A percentile compares a stretch with the other conserved stretches of the same genome.
phyloP scores from a whole-genome alignment of 106 monocot genomes.

The Apostasia ramifera region DNA sequence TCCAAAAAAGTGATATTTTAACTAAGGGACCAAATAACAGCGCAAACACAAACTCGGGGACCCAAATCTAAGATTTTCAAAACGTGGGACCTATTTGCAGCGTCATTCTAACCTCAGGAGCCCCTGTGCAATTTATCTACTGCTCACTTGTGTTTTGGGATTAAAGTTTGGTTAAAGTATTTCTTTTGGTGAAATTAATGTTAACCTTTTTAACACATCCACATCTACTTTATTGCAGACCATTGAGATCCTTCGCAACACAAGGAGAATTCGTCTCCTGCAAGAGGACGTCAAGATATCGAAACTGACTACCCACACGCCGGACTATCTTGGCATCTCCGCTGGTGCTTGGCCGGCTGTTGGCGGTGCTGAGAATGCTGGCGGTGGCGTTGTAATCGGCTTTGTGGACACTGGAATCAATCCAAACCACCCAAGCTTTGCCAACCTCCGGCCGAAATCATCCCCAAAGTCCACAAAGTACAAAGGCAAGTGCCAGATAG shows the following conservation, averaged over 20 bases:
- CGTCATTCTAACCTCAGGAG: no score
- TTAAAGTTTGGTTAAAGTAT: no score
- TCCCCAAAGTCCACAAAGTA: conserved; percentile 19
- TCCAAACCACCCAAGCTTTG: conserved; percentile 63
- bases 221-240: conserved; percentile 15
- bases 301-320: conserved; percentile 65
- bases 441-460: conserved; percentile 6
- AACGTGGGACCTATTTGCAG: no score
- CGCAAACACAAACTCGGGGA: no score
- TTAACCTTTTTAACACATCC: no score
- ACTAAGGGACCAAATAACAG: no score
- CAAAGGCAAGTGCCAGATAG: conserved; percentile 52
- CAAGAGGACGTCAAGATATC: conserved; percentile 54
- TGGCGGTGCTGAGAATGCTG: conserved; percentile 47
- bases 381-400: conserved; percentile 69
- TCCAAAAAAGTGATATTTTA: no score
- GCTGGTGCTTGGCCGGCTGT: conserved; percentile 44
- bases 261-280: conserved; percentile 41
- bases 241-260: conserved; percentile 29
- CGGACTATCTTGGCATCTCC: conserved; percentile 49
- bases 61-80: no score
- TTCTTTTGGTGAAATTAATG: no score
- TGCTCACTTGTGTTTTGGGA: no score
- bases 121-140: no score
- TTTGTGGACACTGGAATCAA: conserved; percentile 81